Evolutionary conservation across 352 stramenopile species (phyloP), one percentile per base, ranked within the genome.

Genomic region (Thraustotheca clavata): DNA sequence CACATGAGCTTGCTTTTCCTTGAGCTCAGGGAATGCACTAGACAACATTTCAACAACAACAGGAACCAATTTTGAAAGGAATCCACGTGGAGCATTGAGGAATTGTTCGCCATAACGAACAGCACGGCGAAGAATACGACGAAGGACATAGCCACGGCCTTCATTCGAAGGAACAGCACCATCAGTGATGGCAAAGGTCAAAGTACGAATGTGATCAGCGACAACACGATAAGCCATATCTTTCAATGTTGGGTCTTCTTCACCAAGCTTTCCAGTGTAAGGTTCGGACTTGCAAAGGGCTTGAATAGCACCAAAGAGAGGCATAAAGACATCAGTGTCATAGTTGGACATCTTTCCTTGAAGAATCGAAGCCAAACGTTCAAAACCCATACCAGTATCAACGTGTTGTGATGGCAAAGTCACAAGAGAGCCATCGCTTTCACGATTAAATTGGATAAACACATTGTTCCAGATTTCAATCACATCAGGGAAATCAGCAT

Each of bases 401-500:
- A 99, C 93, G 79, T 99, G 96, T 72, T 98, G 88, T 65, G 82
- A 80, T 2, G 96, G 96, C n/a, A 99, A 72, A 3, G 73, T 46
- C 50, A 95, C 76, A 35, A 99, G 77, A 49, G 77, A 81, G 40
- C 87, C 87, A 49, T 88, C 83, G 36, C 88, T 76, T 61, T 99
- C 92, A 43, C 96, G 88, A 75, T 99, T 98, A 75, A 97, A 98
- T 80, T 98, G 95, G 71, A 99, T 99, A 67, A 99, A 99, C 60
- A 99, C 97, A 40, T 99, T 94, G 84, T 98, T 98, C 97, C 97
- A 99, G 70, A 99, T 99, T 82, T 99, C 97, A 71, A 99, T 97
- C 8, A 99, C 96, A 67, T 99, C 85, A 6, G 96, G 96, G 76
- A 98, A 77, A 74, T 99, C 96, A 11, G 80, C 85, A 77, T 99